Percentiles rank a stretch among this genome's conserved stretches.
These are phyloP conservation scores for Periconia sp. DNA, from an alignment of 2,329 filamentous ascomycete genomes.

Conservation along the genomic window DNA sequence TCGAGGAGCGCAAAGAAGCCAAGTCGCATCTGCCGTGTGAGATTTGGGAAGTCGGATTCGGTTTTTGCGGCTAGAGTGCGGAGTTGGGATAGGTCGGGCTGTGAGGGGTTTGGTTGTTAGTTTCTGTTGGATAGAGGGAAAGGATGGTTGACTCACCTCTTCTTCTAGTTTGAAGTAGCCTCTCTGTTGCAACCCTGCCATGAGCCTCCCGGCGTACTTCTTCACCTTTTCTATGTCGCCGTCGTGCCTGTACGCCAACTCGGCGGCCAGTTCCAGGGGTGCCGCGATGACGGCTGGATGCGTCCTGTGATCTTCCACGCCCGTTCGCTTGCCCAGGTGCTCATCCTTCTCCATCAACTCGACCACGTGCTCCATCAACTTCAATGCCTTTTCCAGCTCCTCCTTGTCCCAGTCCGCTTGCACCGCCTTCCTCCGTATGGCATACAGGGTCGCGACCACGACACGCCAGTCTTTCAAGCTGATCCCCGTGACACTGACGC, in stretches of 20 bases:
- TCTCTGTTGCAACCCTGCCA: slow-evolving; percentile 35
- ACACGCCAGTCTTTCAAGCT: slow-evolving; percentile 25
- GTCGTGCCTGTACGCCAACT: slow-evolving; percentile 41
- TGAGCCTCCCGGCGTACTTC: slow-evolving; percentile 43
- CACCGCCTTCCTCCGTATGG: slow-evolving; percentile 38
- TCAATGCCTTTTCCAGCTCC: slow-evolving; percentile 42
- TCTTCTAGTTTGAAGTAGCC: not conserved
- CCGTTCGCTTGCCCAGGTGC: slow-evolving; percentile 34
- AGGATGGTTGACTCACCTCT: slow-evolving; percentile 15
- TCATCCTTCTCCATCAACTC: slow-evolving; percentile 45
- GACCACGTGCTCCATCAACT: slow-evolving; percentile 42
- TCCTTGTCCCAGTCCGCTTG: slow-evolving; percentile 39
- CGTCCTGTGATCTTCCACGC: slow-evolving; percentile 31
- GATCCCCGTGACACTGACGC: slow-evolving; percentile 27
- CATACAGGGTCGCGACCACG: slow-evolving; percentile 36
- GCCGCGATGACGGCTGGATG: slow-evolving; percentile 44
- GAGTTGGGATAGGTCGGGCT: slow-evolving; percentile 13
- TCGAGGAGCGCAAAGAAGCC: not conserved
- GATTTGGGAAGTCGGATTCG: slow-evolving; percentile 14
- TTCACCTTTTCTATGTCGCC: slow-evolving; percentile 43
- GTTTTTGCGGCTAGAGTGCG: slow-evolving; percentile 1
- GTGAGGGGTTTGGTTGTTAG: not conserved
- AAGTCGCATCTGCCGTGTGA: not conserved
- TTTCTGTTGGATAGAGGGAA: not conserved
- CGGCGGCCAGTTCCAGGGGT: slow-evolving; percentile 47